A percentile compares a stretch with the other conserved stretches of the same genome.
phyloP scores from a whole-genome alignment of 2,329 filamentous ascomycete genomes.

The Stromatinia cepivora region DNA sequence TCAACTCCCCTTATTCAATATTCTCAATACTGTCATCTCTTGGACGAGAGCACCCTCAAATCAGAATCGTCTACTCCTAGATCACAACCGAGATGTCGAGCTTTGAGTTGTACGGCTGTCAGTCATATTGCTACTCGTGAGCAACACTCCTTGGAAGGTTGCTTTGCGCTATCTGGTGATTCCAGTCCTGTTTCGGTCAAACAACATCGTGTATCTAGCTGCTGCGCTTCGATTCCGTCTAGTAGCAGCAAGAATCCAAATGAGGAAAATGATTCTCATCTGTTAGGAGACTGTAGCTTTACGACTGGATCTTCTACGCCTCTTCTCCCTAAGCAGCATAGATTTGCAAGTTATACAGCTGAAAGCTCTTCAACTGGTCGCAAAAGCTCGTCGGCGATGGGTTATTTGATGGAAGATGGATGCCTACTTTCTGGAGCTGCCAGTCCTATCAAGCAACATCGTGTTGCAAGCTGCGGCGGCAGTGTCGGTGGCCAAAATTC shows the following conservation, averaged over 20 bases:
- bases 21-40: conserved; percentile 1
- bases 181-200: neutral
- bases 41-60: neutral
- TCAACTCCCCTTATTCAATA: conserved; percentile 13
- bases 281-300: neutral
- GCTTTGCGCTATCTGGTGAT: neutral
- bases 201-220: conserved; percentile 15
- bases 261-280: neutral
- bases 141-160: neutral
- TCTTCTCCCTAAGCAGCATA: neutral
- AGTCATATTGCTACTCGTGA: neutral
- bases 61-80: neutral
- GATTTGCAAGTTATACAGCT: neutral
- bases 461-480: neutral
- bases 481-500: neutral
- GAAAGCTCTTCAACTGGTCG: neutral
- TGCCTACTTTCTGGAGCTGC: conserved; percentile 13
- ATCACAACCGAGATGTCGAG: neutral
- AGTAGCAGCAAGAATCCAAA: neutral
- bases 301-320: conserved; percentile 15
- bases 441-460: conserved; percentile 15
- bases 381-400: neutral
- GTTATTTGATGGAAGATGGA: conserved; percentile 11
- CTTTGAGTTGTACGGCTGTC: neutral
- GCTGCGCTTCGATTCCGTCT: conserved; percentile 9